Base-by-base conservation (phyloP, 441 rosid species). In the Gossypium laxum region DNA sequence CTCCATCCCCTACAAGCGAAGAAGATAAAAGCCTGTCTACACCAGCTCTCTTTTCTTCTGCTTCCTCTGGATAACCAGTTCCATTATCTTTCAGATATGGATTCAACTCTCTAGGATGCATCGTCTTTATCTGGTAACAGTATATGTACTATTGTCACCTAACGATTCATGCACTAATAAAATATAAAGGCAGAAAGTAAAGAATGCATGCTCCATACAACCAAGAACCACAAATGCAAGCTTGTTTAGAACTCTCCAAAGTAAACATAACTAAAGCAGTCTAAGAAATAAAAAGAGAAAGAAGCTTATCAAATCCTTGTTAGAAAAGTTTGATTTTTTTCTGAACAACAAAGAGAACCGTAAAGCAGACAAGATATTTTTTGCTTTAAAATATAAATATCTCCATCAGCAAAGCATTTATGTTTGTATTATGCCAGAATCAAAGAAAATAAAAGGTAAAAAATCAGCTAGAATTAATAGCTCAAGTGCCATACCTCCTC, bases 1-100 rank as follows among this genome's bases (percentile, higher is more conserved):
- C 98, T 34, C 98, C 98, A 81, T 93, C 98, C 22, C 94, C 96
- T 68, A 92, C 88, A 78, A 88, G 51, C 8, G 91, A 80, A 71
- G 89, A 76, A 21, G 89, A 67, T 52, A 82, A 72, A 75, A 84
- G 89, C 63, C 67, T 75, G 64, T 79, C 82, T 22, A 69, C 58
- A 48, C 80, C 79, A 56, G 75, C 68, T 69, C 65, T 81, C 70
- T 77, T 78, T 71, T 77, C 86, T 61, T 80, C 69, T 69, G 70
- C 84, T 63, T 88, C 89, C 75, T 85, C 93, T 3, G 98, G 97
- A 83, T 91, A 93, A 56, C 96, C 98, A 47, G 81, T 73, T 66
- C 97, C 96, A 78, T 82, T 75, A 57, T 87, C 83, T 84, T 81
- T 91, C 21, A 88, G 67, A 77, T 85, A 88, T 12, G 98, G 98